These are phyloP conservation scores for Groenewaldozyma tartarivorans DNA, from an alignment of 805 yeast genomes.

Conservation along the genomic window DNA sequence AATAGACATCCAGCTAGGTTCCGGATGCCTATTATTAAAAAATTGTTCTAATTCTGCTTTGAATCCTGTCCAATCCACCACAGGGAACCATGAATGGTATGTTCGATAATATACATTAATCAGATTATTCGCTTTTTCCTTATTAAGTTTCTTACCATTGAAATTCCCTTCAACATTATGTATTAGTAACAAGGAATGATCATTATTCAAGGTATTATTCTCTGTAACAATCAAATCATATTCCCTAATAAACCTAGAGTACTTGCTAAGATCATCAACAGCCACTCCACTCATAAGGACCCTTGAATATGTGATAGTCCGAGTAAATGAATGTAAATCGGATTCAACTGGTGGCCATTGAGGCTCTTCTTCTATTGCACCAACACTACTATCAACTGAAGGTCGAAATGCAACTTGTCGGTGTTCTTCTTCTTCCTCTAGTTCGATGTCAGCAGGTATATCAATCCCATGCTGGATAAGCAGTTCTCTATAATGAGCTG, in stretches of 20 bases:
- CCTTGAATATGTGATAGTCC: too few relatives aligned
- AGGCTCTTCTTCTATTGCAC: conserved; percentile 1
- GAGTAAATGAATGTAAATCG: neutral
- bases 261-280: too few relatives aligned
- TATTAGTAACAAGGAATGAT: neutral
- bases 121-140: conserved; percentile 10
- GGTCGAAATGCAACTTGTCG: neutral
- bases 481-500: conserved; percentile 8
- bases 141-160: neutral
- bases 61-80: conserved; percentile 20
- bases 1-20: conserved; percentile 14
- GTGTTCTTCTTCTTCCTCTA: neutral
- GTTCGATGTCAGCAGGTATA: neutral
- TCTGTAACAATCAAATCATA: neutral
- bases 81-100: conserved; percentile 21
- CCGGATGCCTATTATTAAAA: conserved; percentile 8
- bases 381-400: conserved; percentile 11
- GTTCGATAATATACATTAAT: conserved; percentile 14
- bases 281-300: too few relatives aligned
- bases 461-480: conserved; percentile 6
- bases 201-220: neutral
- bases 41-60: conserved; percentile 9
- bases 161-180: too few relatives aligned
- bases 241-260: too few relatives aligned
- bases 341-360: neutral